phyloP scores from a whole-genome alignment of 225 moss, liverwort and hornwort species.

The Sphagnum contortum region DNA sequence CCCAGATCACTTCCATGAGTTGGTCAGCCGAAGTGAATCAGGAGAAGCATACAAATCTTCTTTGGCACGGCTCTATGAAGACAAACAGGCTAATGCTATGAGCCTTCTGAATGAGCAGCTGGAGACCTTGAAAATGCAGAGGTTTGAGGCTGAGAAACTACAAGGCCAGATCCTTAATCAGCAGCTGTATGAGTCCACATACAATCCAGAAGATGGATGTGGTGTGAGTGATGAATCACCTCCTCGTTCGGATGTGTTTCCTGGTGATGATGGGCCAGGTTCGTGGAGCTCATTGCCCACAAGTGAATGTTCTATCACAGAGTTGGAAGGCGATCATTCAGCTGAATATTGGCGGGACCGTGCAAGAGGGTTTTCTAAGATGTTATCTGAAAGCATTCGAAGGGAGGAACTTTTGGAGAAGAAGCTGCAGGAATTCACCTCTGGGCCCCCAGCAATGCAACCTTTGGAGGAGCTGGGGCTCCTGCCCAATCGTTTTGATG shows the following conservation, averaged over 20 bases:
- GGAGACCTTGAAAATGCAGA: conserved; percentile 21
- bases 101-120: conserved; percentile 22
- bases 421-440: conserved; percentile 27
- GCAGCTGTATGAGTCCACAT: conserved; percentile 14
- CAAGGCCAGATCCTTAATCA: conserved; percentile 41
- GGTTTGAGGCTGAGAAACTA: conserved; percentile 27
- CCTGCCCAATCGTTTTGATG: conserved; percentile 50
- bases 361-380: conserved; percentile 30
- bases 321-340: conserved; percentile 22
- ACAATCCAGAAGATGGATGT: conserved; percentile 10
- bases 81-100: conserved; percentile 26
- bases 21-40: conserved; percentile 22
- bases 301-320: conserved; percentile 29
- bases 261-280: conserved; percentile 29
- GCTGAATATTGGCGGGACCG: conserved; percentile 44
- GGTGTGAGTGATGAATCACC: conserved; percentile 18
- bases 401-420: conserved; percentile 27
- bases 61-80: conserved; percentile 23
- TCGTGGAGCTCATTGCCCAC: conserved; percentile 34
- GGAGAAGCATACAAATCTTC: conserved; percentile 20
- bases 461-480: conserved; percentile 46
- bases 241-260: conserved; percentile 15
- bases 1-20: conserved; percentile 22
- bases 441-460: conserved; percentile 12
- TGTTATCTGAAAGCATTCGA: conserved; percentile 31